Conservation (phyloP, 345 rosid species). For the Linum usitatissimum region DNA sequence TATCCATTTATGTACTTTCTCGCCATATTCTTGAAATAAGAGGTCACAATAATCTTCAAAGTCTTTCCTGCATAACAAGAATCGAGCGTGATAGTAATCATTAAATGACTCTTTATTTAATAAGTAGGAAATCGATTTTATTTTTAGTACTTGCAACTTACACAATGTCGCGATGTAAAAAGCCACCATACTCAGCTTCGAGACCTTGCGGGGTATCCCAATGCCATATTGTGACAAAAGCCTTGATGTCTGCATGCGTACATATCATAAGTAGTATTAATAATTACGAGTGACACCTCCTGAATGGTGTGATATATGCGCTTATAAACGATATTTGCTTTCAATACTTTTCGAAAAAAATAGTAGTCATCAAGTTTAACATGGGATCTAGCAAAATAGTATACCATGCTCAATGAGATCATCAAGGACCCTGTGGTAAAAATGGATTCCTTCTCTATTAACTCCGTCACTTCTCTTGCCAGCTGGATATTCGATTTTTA, state of each 20-base stretch:
- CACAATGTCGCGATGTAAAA: constrained; percentile 10
- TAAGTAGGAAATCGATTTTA: too few species aligned
- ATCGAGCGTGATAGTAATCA: too few species aligned
- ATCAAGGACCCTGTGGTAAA: constrained; percentile 7
- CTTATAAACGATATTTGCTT: too few species aligned
- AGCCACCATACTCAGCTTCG: constrained; percentile 5
- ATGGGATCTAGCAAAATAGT: too few species aligned
- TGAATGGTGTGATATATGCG: too few species aligned
- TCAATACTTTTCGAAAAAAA: too few species aligned
- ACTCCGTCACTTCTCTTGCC: constrained; percentile 4
- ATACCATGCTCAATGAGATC: background rate
- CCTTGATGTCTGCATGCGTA: background rate
- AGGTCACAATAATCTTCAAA: constrained; percentile 10
- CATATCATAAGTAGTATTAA: too few species aligned
- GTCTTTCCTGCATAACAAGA: background rate
- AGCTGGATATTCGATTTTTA: background rate
- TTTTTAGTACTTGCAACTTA: too few species aligned
- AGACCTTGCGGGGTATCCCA: background rate
- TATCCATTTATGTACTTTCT: constrained; percentile 30
- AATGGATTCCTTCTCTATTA: constrained; percentile 4
- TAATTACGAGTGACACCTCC: too few species aligned
- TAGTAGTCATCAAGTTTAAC: too few species aligned
- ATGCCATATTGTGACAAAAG: too few species aligned
- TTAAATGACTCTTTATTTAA: too few species aligned
- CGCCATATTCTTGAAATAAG: background rate